Conservation (phyloP, 208 protist species). For the Leishmania amazonensis region DNA sequence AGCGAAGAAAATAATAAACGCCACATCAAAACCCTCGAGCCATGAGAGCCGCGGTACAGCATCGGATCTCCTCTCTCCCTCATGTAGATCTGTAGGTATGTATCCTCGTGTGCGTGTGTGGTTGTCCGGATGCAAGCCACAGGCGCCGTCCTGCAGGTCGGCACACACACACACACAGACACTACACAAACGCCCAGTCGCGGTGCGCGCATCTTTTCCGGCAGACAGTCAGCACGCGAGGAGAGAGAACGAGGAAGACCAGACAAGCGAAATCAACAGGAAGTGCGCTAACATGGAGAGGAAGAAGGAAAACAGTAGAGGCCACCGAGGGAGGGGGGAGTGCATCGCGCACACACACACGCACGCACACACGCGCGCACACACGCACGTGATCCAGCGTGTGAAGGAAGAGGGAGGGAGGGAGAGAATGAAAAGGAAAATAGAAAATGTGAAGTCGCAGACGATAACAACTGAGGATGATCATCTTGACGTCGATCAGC, state of each 20-base stretch:
- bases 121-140: no score
- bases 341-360: no score
- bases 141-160: background rate
- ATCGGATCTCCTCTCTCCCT: background rate
- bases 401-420: background rate
- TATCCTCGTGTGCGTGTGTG: background rate
- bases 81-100: background rate
- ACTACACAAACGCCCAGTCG: background rate
- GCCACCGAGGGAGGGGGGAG: no score
- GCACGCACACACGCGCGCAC: background rate
- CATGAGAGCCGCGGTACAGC: background rate
- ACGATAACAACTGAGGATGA: background rate
- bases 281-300: background rate
- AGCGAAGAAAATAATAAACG: background rate
- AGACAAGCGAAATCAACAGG: background rate
- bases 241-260: background rate
- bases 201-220: no score
- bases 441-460: background rate
- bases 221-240: no score
- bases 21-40: no score
- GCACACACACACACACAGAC: background rate
- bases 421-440: background rate
- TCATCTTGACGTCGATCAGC: background rate
- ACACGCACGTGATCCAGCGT: background rate
- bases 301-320: no score